Percentiles rank a stretch among this genome's conserved stretches.
phyloP scores from a whole-genome alignment of 2,329 filamentous ascomycete genomes.

The Aureobasidium melanogenum region DNA sequence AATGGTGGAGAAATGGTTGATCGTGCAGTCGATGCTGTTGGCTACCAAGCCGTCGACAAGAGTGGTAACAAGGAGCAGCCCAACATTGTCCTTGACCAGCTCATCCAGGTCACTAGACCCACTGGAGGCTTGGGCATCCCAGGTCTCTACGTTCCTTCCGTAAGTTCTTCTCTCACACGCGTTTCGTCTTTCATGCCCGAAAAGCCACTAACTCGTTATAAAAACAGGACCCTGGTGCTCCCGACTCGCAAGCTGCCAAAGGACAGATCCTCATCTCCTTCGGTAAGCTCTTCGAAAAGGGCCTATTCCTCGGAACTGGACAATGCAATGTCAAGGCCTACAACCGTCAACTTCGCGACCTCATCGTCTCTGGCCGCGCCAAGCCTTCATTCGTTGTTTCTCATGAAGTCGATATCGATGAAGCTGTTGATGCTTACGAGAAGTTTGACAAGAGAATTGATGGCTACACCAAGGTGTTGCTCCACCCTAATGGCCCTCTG shows the following conservation, averaged over 20 bases:
- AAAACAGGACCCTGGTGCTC: slow-evolving; percentile 49
- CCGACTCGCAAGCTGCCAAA: slow-evolving; percentile 51
- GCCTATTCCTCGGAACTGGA: slow-evolving; percentile 51
- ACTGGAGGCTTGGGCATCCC: slow-evolving; percentile 55
- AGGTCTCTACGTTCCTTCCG: slow-evolving; percentile 37
- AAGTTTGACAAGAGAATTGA: slow-evolving; percentile 60
- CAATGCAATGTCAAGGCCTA: slow-evolving; percentile 63
- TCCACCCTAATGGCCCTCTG: slow-evolving; percentile 48
- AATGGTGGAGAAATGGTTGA: slow-evolving; percentile 53
- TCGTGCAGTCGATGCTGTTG: slow-evolving; percentile 56
- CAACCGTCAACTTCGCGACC: slow-evolving; percentile 56
- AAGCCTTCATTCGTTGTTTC: slow-evolving; percentile 60
- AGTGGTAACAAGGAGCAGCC: slow-evolving; percentile 51
- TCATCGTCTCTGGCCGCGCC: slow-evolving; percentile 56
- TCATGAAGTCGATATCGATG: slow-evolving; percentile 55
- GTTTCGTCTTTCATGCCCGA: not conserved
- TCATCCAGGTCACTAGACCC: slow-evolving; percentile 53
- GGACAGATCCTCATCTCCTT: slow-evolving; percentile 57
- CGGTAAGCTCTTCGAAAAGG: slow-evolving; percentile 60
- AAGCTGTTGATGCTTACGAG: slow-evolving; percentile 48
- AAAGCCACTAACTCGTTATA: not conserved
- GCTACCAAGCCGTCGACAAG: slow-evolving; percentile 52
- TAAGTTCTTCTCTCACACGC: not conserved
- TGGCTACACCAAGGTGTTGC: slow-evolving; percentile 52
- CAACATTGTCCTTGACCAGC: slow-evolving; percentile 54